A percentile compares a stretch with the other conserved stretches of the same genome.
Conservation (phyloP, 306 rosid species). For the Rosa multiflora region DNA sequence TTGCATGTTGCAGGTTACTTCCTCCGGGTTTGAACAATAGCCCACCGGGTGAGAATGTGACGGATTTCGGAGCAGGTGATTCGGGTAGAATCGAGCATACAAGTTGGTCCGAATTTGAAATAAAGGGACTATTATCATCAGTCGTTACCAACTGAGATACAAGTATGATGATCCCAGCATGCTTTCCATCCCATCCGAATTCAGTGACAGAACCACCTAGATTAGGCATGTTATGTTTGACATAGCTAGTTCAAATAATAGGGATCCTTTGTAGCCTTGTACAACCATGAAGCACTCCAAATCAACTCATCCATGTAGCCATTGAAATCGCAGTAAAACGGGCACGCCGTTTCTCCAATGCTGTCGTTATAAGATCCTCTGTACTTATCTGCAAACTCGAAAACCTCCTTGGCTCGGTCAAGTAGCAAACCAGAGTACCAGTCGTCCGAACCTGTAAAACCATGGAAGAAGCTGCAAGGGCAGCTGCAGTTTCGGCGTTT, state of each 20-base stretch:
- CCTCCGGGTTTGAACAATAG: too few species aligned
- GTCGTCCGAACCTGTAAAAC: not conserved
- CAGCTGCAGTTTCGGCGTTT: not conserved
- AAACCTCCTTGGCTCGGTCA: not conserved
- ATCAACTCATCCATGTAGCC: constrained; percentile 7
- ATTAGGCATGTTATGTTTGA: not conserved
- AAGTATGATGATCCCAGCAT: not conserved
- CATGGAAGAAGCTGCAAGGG: constrained; percentile 7
- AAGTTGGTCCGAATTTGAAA: not conserved
- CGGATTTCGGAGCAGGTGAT: not conserved
- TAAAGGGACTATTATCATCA: not conserved
- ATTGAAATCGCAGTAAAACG: constrained; percentile 2
- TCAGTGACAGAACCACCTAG: not conserved
- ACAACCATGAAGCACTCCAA: not conserved
- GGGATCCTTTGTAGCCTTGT: not conserved
- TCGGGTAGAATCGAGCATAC: not conserved
- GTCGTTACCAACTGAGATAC: not conserved
- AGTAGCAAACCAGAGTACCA: not conserved
- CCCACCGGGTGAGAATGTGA: not conserved
- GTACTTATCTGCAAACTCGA: not conserved
- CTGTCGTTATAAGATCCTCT: not conserved
- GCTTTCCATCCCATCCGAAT: constrained; percentile 4
- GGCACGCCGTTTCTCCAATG: constrained; percentile 1
- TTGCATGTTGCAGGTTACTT: constrained; percentile 10
- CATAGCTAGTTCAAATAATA: not conserved